Evolutionary conservation across 2,329 filamentous ascomycete species (phyloP), one percentile per base, ranked within the genome.

Genomic region (Westerdykella aurantiaca): DNA sequence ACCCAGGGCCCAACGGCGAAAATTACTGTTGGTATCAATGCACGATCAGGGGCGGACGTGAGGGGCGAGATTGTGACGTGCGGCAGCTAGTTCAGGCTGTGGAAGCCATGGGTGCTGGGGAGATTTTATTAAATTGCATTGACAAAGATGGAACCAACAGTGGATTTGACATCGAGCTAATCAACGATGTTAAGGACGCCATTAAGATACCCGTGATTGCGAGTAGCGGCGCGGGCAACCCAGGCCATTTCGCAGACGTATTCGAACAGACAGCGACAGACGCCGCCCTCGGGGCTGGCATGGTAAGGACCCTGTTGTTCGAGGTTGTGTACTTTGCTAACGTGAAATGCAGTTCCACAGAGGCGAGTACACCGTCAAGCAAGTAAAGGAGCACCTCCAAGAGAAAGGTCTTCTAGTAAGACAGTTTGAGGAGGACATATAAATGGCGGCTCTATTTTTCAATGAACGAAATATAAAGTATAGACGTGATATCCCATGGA

Each of bases 71-170:
- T 66, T 76, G 97, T 53, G 91, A 97, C 64, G 93, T 96, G 13
- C 80, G 90, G 12, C 86, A 97, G 71, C 79, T 98, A 9, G 82
- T 85, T 9, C 82, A 80, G 55, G 93, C 93, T 11, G 91, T 97
- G 31, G 89, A 98, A 72, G 89, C 88, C 44, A 94, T 98, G 88
- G 93, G 93, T 42, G 80, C 86, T 1, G 93, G 93, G 44, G 93
- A 98, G 74, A 86, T 98, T 46, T 73, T 98, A 41, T 80, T 98
- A 44, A 98, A 98, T 71, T 96, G 90, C 73, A 98, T 98, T 60
- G 93, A 98, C 73, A 88, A 86, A 64, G 93, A 98, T 67, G 93
- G 93, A 42, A 93, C 87, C 44, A 96, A 95, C 71, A 86, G 81
- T 56, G 93, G 93, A 1, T 98, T 96, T 64, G 93, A 98, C 68